Evolutionary conservation across 2,329 filamentous ascomycete genomes (phyloP).

Genomic region (Cadophora malorum): DNA sequence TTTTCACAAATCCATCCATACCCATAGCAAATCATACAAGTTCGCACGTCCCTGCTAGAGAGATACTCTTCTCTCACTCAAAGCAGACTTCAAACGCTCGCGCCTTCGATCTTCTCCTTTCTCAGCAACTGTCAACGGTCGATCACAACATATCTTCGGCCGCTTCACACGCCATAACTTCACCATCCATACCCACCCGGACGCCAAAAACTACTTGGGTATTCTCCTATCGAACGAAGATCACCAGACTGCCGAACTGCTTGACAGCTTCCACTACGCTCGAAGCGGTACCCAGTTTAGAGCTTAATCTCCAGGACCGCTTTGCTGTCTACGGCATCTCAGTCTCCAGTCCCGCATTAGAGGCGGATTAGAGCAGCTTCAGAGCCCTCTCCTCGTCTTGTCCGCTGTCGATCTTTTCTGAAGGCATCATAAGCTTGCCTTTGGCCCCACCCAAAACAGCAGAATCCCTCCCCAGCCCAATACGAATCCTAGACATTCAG

Average conservation of each 20-base stretch:
- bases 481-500: slow-evolving; percentile 28
- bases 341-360: slow-evolving; percentile 15
- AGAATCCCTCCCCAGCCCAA: slow-evolving; percentile 19
- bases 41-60: slow-evolving; percentile 10
- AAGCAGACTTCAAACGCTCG: slow-evolving; percentile 26
- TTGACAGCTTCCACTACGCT: slow-evolving; percentile 35
- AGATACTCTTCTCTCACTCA: slow-evolving; percentile 16
- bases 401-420: slow-evolving; percentile 38
- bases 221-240: slow-evolving; percentile 18
- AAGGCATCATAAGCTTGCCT: slow-evolving; percentile 32
- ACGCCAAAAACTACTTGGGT: slow-evolving; percentile 2
- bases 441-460: slow-evolving; percentile 27
- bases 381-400: slow-evolving; percentile 21
- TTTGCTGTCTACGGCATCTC: slow-evolving; percentile 8
- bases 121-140: slow-evolving; percentile 22
- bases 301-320: slow-evolving; percentile 38
- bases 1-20: slow-evolving; percentile 17
- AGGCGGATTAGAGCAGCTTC: slow-evolving; percentile 26
- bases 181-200: not conserved
- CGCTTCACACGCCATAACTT: slow-evolving; percentile 25
- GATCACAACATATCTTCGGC: slow-evolving; percentile 22
- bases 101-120: slow-evolving; percentile 32
- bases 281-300: slow-evolving; percentile 36
- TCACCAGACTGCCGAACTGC: slow-evolving; percentile 37
- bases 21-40: not conserved